Base-by-base conservation (phyloP, 2,329 filamentous ascomycete genomes). In the Monilinia aucupariae region DNA sequence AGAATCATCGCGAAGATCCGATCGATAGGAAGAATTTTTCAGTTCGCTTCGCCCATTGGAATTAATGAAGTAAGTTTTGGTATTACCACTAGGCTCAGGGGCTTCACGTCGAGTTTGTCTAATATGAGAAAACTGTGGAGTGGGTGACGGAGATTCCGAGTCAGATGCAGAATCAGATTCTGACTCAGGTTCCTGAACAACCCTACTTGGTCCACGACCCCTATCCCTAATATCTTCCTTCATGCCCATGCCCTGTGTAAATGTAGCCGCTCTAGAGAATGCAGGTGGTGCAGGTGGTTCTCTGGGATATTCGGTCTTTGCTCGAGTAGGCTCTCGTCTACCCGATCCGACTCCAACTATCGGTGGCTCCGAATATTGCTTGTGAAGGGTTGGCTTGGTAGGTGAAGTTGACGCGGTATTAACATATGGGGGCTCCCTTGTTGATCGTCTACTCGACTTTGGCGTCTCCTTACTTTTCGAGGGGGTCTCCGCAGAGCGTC, bases 181-280 rank as follows among this genome's bases (percentile, higher is more conserved):
- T 12, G 59, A 53, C 17, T 17, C 59, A 6, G 22, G 37, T n/a
- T 43, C 22, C 17, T 55, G 51, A 48, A 45, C n/a, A 9, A 71
- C 58, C 41, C 64, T 65, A 52, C 70, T 71, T 50, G 64, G 67
- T 52, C 68, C 66, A 51, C 64, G 64, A 58, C 64, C 66, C 49
- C 66, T 65, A 45, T 68, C 68, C 9, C 67, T 66, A 22, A 55
- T 20, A 25, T 49, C 56, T 37, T 39, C 34, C n/a, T 59, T 51
- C 17, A 25, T n/a, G 27, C 17, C 43, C 60, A 50, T 43, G n/a
- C 56, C 56, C 41, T 59, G 59, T 37, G 66, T 61, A 56, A 69
- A 74, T 17, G 72, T 74, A 22, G 64, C 34, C 51, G 72, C 69
- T 59, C 73, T 67, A 43, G 70, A 50, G 10, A 73, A 62, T n/a